Conservation (phyloP, 2,329 filamentous ascomycete genomes). For the Aspergillus sp. region DNA sequence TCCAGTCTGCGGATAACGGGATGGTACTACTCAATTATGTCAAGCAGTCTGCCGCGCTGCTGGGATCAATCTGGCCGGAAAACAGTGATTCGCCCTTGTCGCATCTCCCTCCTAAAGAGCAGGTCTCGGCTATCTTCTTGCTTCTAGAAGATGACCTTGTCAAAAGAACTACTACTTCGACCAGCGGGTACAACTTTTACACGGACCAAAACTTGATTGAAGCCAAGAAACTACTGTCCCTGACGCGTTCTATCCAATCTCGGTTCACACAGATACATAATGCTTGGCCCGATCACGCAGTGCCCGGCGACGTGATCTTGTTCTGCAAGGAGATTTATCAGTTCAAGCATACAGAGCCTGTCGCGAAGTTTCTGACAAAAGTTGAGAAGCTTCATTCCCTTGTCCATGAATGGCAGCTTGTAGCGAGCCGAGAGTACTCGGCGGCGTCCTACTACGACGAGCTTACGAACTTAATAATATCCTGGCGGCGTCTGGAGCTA, state of each 20-base stretch:
- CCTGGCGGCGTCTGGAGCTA: conserved; percentile 87
- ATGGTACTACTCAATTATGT: conserved; percentile 34
- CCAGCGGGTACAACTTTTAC: conserved; percentile 80
- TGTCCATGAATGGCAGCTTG: conserved; percentile 92
- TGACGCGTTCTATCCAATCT: conserved; percentile 67
- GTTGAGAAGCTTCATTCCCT: conserved; percentile 83
- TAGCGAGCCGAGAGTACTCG: conserved; percentile 78
- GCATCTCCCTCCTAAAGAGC: conserved; percentile 44
- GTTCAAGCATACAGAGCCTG: conserved; percentile 75
- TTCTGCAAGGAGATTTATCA: conserved; percentile 74
- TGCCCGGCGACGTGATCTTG: conserved; percentile 74
- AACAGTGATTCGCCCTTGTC: conserved; percentile 20
- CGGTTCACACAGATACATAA: conserved; percentile 70
- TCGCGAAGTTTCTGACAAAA: conserved; percentile 81
- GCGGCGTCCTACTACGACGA: conserved; percentile 70
- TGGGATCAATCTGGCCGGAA: conserved; percentile 35
- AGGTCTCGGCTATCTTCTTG: conserved; percentile 68
- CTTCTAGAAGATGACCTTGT: conserved; percentile 62
- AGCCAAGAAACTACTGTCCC: conserved; percentile 67
- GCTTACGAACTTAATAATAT: conserved; percentile 76
- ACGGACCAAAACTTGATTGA: conserved; percentile 75
- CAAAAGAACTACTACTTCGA: conserved; percentile 44
- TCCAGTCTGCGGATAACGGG: conserved; percentile 30
- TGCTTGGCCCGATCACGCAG: conserved; percentile 70
- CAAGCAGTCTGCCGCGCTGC: conserved; percentile 32